Percentiles rank a stretch among this genome's conserved stretches.
Conservation (phyloP, 805 yeast genomes). For the Lachancea nothofagi region DNA sequence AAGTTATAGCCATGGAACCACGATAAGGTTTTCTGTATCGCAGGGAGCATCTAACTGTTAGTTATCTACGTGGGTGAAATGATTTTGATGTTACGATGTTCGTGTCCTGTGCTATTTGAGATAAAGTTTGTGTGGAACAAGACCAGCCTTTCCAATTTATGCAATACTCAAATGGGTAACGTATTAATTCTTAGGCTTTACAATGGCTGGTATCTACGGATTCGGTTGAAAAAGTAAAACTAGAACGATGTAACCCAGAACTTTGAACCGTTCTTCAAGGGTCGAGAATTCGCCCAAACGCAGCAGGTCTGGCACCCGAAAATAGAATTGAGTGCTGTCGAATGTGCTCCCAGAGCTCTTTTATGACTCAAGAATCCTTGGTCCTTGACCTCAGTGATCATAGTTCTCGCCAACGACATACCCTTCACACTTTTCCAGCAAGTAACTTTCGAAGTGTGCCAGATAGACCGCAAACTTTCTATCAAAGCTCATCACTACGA, state of each 20-base stretch:
- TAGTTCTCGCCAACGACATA: conserved; percentile 1
- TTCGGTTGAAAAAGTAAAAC: background rate
- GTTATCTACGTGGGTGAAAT: no score
- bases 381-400: conserved; percentile 6
- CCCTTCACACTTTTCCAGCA: conserved; percentile 1
- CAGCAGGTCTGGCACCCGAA: background rate
- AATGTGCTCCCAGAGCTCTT: conserved; percentile 1
- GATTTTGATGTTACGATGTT: no score
- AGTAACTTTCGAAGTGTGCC: background rate
- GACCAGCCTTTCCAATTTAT: no score
- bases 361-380: conserved; percentile 4
- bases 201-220: no score
- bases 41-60: no score
- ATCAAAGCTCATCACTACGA: background rate
- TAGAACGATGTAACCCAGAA: background rate
- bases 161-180: no score
- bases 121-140: no score
- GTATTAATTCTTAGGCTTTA: no score
- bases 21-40: no score
- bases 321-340: background rate
- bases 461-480: background rate
- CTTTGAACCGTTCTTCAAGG: background rate
- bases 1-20: no score
- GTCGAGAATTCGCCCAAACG: no score
- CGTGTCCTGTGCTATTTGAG: no score